Conservation (phyloP, 352 stramenopile species). For the Globisporangium mamillatum region DNA sequence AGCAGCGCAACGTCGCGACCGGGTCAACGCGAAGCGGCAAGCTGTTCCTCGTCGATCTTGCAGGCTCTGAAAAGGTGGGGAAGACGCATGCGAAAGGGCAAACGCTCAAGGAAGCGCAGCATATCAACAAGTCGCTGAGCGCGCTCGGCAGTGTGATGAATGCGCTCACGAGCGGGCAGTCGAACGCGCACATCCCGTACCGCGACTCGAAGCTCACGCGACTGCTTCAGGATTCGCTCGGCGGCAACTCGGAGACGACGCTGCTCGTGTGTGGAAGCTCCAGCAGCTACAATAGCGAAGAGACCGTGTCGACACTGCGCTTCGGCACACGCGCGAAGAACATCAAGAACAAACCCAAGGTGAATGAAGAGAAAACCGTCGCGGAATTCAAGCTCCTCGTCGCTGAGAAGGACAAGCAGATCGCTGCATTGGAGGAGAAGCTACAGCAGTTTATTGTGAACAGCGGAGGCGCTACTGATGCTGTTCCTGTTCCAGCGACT, state of each 20-base stretch:
- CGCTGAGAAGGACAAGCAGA: constrained; percentile 52
- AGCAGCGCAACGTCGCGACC: constrained; percentile 74
- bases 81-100: constrained; percentile 90
- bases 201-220: constrained; percentile 88
- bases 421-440: constrained; percentile 38
- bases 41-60: constrained; percentile 88
- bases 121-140: constrained; percentile 91
- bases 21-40: constrained; percentile 84
- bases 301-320: constrained; percentile 72
- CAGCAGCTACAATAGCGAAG: constrained; percentile 67
- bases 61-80: constrained; percentile 72
- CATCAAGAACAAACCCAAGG: constrained; percentile 79
- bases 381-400: constrained; percentile 68
- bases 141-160: constrained; percentile 90
- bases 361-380: constrained; percentile 90
- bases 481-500: neutral
- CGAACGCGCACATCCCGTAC: constrained; percentile 91
- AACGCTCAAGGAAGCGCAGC: constrained; percentile 83
- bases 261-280: constrained; percentile 64
- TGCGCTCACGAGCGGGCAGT: constrained; percentile 77
- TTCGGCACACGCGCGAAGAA: constrained; percentile 73
- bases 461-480: neutral
- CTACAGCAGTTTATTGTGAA: constrained; percentile 23
- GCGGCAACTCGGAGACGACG: constrained; percentile 71
- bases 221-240: constrained; percentile 83